Evolutionary conservation across 1,284 basidiomycete species (phyloP).

Genomic region (Volvariella surrecta): DNA sequence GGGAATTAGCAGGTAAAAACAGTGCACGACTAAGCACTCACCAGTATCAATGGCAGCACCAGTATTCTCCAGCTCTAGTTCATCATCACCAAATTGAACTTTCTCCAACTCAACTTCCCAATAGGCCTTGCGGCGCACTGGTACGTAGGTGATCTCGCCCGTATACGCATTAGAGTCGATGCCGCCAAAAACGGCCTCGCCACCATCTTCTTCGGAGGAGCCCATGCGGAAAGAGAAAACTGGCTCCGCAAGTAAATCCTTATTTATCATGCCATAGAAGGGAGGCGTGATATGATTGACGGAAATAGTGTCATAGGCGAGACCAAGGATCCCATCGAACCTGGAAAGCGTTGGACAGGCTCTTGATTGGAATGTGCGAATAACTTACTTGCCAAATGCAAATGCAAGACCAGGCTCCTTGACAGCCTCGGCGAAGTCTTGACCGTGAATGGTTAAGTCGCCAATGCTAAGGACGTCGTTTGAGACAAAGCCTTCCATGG

Average conservation of each 20-base stretch:
- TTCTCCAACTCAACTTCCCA: conserved; percentile 96
- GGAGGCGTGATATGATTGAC: conserved; percentile 94
- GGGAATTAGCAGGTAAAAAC: conserved; percentile 13
- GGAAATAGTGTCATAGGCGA: conserved; percentile 93
- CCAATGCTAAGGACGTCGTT: conserved; percentile 81
- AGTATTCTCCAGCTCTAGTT: conserved; percentile 81
- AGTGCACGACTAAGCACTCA: conserved; percentile 20
- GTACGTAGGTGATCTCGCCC: conserved; percentile 84
- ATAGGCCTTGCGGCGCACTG: conserved; percentile 94
- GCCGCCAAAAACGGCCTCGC: conserved; percentile 92
- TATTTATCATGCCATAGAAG: conserved; percentile 91
- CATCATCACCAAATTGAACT: conserved; percentile 79
- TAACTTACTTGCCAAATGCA: conserved; percentile 85
- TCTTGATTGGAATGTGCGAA: not conserved
- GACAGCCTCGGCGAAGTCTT: conserved; percentile 95
- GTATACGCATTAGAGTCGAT: conserved; percentile 75
- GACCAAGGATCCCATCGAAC: conserved; percentile 94
- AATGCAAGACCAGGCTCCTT: conserved; percentile 97
- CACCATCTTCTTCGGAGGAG: conserved; percentile 80
- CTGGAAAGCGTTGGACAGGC: conserved; percentile 29
- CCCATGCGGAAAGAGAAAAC: conserved; percentile 97
- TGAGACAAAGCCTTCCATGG: conserved; percentile 95
- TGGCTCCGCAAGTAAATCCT: conserved; percentile 76
- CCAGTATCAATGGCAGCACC: conserved; percentile 97
- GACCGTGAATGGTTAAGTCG: conserved; percentile 69